Percentiles rank a stretch among this genome's conserved stretches.
Conservation (phyloP, 371 early-diverging fungal genomes). For the Catenaria anguillulae region DNA sequence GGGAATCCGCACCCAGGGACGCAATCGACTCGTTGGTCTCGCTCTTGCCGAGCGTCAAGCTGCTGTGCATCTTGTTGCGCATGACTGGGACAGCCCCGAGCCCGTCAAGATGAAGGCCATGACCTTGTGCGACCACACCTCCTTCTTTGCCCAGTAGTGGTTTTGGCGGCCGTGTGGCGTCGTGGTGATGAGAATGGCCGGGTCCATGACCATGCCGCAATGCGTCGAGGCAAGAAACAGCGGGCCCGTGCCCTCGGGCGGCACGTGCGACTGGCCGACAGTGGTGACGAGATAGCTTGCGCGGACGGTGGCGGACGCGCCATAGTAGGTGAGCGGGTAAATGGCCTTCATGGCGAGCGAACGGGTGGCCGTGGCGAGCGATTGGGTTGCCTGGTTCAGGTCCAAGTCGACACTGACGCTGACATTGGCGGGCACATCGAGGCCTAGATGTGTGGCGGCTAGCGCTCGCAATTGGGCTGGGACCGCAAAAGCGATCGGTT, state of each 20-base stretch:
- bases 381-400: too few relatives aligned
- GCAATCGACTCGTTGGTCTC: too few relatives aligned
- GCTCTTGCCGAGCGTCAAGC: too few relatives aligned
- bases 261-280: neutral
- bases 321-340: neutral
- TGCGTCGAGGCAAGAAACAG: neutral
- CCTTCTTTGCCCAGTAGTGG: conserved; percentile 5
- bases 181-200: neutral
- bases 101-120: conserved; percentile 4
- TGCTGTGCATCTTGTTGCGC: neutral
- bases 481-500: too few relatives aligned
- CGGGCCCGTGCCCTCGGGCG: too few relatives aligned
- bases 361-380: too few relatives aligned
- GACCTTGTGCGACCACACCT: neutral
- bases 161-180: neutral
- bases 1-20: too few relatives aligned
- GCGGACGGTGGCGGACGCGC: neutral
- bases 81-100: conserved; percentile 2
- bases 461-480: too few relatives aligned
- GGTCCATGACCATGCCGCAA: conserved; percentile 7
- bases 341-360: neutral
- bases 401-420: too few relatives aligned
- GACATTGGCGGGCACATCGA: too few relatives aligned
- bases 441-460: too few relatives aligned
- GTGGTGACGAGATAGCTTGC: neutral